Evolutionary conservation across 2,329 filamentous ascomycete genomes (phyloP).

Genomic region (Colletotrichum tofieldiae): DNA sequence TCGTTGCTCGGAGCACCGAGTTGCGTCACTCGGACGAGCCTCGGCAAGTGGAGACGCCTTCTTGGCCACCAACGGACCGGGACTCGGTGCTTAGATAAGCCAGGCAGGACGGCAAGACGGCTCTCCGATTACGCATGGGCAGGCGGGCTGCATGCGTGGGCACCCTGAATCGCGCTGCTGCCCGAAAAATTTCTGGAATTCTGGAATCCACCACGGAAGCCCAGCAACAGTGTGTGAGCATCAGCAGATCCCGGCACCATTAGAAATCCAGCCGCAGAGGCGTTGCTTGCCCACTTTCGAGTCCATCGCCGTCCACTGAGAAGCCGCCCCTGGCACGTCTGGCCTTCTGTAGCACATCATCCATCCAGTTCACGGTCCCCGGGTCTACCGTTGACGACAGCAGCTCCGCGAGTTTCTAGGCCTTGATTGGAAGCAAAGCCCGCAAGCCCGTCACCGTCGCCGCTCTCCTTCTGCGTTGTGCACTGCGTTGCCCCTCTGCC

Average conservation of each 20-base stretch:
- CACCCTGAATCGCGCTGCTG: constrained; percentile 35
- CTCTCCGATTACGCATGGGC: constrained; percentile 32
- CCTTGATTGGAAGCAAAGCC: constrained; percentile 33
- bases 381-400: constrained; percentile 28
- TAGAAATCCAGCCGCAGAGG: constrained; percentile 33
- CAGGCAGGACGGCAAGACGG: neutral
- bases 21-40: constrained; percentile 35
- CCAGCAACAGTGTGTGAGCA: neutral
- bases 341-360: constrained; percentile 4
- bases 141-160: neutral
- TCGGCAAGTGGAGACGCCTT: constrained; percentile 31
- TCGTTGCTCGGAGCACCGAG: constrained; percentile 30
- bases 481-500: constrained; percentile 34
- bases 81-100: constrained; percentile 36
- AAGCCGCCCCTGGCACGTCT: constrained; percentile 13
- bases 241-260: constrained; percentile 35
- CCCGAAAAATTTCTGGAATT: constrained; percentile 33
- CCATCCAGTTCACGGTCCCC: neutral
- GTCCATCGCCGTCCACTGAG: constrained; percentile 32
- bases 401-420: constrained; percentile 12
- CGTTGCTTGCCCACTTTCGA: constrained; percentile 14
- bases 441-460: constrained; percentile 26
- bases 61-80: constrained; percentile 1
- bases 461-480: neutral
- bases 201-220: constrained; percentile 38